Base-by-base conservation (phyloP, 2,329 filamentous ascomycete genomes). In the Aureobasidium sp. region DNA sequence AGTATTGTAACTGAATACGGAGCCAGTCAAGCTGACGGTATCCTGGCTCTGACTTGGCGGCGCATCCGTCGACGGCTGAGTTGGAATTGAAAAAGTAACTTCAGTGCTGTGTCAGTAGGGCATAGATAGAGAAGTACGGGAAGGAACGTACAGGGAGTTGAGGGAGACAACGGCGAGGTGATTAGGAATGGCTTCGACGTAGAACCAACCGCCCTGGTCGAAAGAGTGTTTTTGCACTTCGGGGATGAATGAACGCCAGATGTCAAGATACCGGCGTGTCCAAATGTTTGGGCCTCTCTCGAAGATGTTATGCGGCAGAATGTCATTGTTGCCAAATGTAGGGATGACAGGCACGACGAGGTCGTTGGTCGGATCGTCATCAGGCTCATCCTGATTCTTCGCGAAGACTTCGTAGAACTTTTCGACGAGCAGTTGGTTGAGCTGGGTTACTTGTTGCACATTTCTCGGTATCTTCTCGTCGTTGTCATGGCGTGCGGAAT, bases 21-120 rank as follows among this genome's bases (percentile, higher is more conserved):
- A 99, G 79, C 94, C 94, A 99, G 73, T 97, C 93, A 80, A 99
- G 88, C 69, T 97, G 94, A 74, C 93, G 87, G 73, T 88, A 97
- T 2, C 94, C 94, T 0, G 94, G 92, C 73, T 97, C 90, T 0
- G 84, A 85, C 37, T 87, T 86, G 42, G 82, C 76, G 37, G 85
- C 84, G 75, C 94, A 99, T 62, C 94, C 93, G 72, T 99, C 91
- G 23, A 97, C 88, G n/a, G 87, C 93, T 2, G 88, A 89, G 72
- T 99, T 99, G 63, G 90, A 90, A 67, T 89, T 88, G 75, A 94
- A 99, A 73, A 97, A 97, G 76, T 95, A 97, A 50, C 75, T 77
- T 46, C 51, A 10, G 36, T 29, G 6, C 13, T 9, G 20, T 10
- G 59, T 41, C 1, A n/a, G 15, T 13, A 32, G 3, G 8, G 46